phyloP scores from a whole-genome alignment of 2,329 filamentous ascomycete genomes.

The Trichoderma sp. region DNA sequence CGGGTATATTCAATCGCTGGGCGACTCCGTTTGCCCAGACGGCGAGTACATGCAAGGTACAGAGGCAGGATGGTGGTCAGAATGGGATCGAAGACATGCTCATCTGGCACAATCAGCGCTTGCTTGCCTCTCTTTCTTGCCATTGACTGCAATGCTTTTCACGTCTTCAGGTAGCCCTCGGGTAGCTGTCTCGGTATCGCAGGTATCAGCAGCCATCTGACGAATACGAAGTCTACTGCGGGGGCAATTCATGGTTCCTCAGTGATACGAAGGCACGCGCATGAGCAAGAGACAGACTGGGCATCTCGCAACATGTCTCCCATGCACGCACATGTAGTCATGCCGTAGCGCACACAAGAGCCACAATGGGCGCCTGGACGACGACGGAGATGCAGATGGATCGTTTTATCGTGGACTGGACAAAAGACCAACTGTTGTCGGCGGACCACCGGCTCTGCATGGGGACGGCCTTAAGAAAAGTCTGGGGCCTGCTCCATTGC shows the following conservation, averaged over 20 bases:
- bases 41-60: constrained; percentile 10
- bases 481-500: constrained; percentile 11
- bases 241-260: constrained; percentile 20
- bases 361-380: not conserved
- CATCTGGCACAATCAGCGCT: not conserved
- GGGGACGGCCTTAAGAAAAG: not conserved
- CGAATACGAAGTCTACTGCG: constrained; percentile 23
- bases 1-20: constrained; percentile 12
- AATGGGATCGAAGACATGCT: not conserved
- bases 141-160: not conserved
- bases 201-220: constrained; percentile 15
- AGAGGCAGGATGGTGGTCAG: constrained; percentile 13
- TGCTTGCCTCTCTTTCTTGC: not conserved
- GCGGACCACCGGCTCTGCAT: constrained; percentile 9
- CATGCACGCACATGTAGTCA: constrained; percentile 18
- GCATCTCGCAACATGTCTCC: constrained; percentile 15
- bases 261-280: constrained; percentile 19
- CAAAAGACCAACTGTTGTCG: not conserved
- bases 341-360: constrained; percentile 11
- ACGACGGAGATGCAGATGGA: not conserved
- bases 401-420: not conserved
- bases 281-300: constrained; percentile 13
- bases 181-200: constrained; percentile 9
- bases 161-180: not conserved
- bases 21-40: not conserved